A percentile compares a stretch with the other conserved stretches of the same genome.
These are phyloP conservation scores for Chrysosphaeria jannelii DNA, from an alignment of 2,329 filamentous ascomycete species.

Conservation along the genomic window DNA sequence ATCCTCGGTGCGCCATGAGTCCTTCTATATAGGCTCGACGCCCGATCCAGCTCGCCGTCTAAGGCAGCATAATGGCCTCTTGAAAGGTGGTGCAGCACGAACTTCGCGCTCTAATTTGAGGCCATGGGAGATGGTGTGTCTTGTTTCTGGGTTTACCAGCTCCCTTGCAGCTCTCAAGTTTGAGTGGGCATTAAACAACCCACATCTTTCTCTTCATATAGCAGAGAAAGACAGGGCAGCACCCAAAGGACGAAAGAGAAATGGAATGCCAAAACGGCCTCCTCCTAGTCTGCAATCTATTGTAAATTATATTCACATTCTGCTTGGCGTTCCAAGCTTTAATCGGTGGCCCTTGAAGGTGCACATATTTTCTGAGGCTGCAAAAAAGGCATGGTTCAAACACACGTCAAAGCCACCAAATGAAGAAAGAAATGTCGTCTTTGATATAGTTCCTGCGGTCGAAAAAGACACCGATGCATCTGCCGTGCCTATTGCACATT, in stretches of 20 bases:
- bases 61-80: slow-evolving; percentile 69
- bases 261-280: slow-evolving; percentile 24
- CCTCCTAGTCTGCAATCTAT: slow-evolving; percentile 31
- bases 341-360: slow-evolving; percentile 52
- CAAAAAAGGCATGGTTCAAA: slow-evolving; percentile 31
- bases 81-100: slow-evolving; percentile 49
- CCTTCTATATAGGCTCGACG: slow-evolving; percentile 73
- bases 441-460: neutral
- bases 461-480: slow-evolving; percentile 11
- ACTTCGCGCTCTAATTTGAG: slow-evolving; percentile 38
- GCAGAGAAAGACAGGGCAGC: slow-evolving; percentile 24
- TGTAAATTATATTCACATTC: slow-evolving; percentile 50
- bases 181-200: slow-evolving; percentile 81
- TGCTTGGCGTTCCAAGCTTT: slow-evolving; percentile 58
- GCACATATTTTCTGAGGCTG: slow-evolving; percentile 41
- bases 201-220: slow-evolving; percentile 57
- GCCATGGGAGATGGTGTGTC: slow-evolving; percentile 73
- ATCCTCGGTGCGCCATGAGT: slow-evolving; percentile 41
- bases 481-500: slow-evolving; percentile 19
- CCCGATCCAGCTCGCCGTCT: slow-evolving; percentile 63
- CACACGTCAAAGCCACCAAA: neutral
- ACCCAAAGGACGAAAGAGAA: slow-evolving; percentile 18
- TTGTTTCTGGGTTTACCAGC: slow-evolving; percentile 73
- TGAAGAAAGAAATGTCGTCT: neutral
- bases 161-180: slow-evolving; percentile 75